Evolutionary conservation across 176 grass and related monocot genomes (phyloP), one percentile per base, ranked within the genome.

Genomic region (Ensete ventricosum): DNA sequence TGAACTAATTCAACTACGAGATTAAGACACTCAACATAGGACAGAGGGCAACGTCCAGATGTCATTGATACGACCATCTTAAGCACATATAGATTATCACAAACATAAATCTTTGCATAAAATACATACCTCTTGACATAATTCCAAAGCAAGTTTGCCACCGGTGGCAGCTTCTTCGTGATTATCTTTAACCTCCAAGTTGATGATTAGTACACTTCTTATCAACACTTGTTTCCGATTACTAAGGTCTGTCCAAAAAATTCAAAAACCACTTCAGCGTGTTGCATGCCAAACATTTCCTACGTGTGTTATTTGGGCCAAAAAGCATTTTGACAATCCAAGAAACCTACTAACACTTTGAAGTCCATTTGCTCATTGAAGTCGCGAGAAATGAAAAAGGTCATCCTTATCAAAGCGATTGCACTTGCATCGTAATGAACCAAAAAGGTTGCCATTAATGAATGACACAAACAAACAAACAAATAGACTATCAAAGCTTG

Each of bases 101-200:
- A 70, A 14, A 70, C 22, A 23, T 70, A 51, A 51, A 20, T 70
- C 17, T 9, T 17, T 5, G 17, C 8, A 43, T 43, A 34, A 34
- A 34, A 43, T 16, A 52, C 19, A 50, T 70, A 70, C 67, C 67
- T 70, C 67, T 70, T 52, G 67, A 20, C 67, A 92, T 58, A 96
- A 81, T n/a, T 96, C 87, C 76, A 96, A 87, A 82, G 92, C 87
- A 78, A 96, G 87, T 81, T 92, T 96, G 53, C 89, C 92, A 63
- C 92, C 92, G 72, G 88, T 73, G 84, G 73, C 83, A 74, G 92
- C 92, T 89, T 96, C 92, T 80, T 96, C 92, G 84, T 96, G 92
- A 73, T 92, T 96, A 96, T 96, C 92, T 71, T 96, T 96, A 49
- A 96, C 92, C 75, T 96, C 92, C 89, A 96, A 84, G 73, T 96